A percentile compares a stretch with the other conserved stretches of the same genome.
Evolutionary conservation across 208 protist species (phyloP).

Genomic region (Trypanosoma theileri): DNA sequence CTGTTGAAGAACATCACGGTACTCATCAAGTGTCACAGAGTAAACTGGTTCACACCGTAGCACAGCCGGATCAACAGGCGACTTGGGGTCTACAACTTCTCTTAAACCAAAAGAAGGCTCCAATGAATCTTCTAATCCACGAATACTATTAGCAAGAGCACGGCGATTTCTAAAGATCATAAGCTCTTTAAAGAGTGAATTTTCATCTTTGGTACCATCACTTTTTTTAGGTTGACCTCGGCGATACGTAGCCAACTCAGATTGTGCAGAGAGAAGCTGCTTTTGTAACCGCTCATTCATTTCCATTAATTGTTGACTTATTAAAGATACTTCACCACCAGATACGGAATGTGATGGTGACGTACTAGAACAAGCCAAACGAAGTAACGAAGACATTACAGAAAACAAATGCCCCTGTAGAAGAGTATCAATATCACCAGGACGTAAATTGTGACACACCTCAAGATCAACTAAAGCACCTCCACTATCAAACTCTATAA

Average conservation of each 20-base stretch:
- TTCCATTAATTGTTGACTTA: background rate
- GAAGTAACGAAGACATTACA: conserved; percentile 1
- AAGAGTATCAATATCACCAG: background rate
- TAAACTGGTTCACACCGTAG: conserved; percentile 25
- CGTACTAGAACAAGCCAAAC: background rate
- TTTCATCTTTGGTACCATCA: background rate
- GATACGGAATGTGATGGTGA: background rate
- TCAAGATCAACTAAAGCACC: conserved; percentile 18
- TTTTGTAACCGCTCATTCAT: conserved; percentile 1
- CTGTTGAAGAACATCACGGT: conserved; percentile 4
- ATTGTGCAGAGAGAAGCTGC: background rate
- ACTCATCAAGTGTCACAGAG: conserved; percentile 30
- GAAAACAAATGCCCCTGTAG: conserved; percentile 17
- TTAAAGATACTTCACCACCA: background rate
- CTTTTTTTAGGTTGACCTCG: background rate
- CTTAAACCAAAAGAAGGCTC: background rate
- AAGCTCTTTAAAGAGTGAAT: conserved; percentile 10
- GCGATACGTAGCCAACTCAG: background rate
- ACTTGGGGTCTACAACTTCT: conserved; percentile 2
- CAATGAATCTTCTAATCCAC: conserved; percentile 7
- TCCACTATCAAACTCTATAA: conserved; percentile 9
- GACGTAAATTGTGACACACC: background rate
- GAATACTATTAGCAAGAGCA: conserved; percentile 18
- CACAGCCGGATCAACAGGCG: conserved; percentile 4
- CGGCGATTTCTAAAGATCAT: conserved; percentile 21